phyloP scores from a whole-genome alignment of 805 yeast genomes.

The Zygosaccharomyces gambellarensis region DNA sequence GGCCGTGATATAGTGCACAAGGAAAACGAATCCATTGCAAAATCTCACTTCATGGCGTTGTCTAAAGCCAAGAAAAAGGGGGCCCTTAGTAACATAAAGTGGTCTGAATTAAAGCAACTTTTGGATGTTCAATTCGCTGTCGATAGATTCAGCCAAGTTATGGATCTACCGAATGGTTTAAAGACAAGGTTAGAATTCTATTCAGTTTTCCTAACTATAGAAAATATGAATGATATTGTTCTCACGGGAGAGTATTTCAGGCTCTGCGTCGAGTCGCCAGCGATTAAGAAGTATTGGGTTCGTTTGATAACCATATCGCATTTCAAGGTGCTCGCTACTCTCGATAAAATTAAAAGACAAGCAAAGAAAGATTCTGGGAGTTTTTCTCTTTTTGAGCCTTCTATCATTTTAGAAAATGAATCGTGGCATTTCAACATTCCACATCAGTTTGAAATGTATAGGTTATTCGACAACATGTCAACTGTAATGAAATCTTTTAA shows the following conservation, averaged over 20 bases:
- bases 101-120: constrained; percentile 21
- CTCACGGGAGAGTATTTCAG: constrained; percentile 37
- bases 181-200: constrained; percentile 45
- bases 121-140: constrained; percentile 22
- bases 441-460: constrained; percentile 65
- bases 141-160: constrained; percentile 24
- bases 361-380: constrained; percentile 10
- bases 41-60: constrained; percentile 22
- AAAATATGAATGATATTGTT: constrained; percentile 20
- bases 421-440: constrained; percentile 58
- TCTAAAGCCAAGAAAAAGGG: constrained; percentile 18
- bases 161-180: constrained; percentile 46
- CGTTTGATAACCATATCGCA: constrained; percentile 42
- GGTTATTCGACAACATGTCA: constrained; percentile 73
- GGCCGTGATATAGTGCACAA: constrained; percentile 29
- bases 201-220: constrained; percentile 21
- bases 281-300: constrained; percentile 44
- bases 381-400: constrained; percentile 20
- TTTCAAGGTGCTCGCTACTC: constrained; percentile 25
- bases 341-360: constrained; percentile 32
- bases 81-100: constrained; percentile 13
- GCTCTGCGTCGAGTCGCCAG: constrained; percentile 50
- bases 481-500: constrained; percentile 60
- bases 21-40: constrained; percentile 28
- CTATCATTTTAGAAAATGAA: constrained; percentile 40